Percentiles rank a stretch among this genome's conserved stretches.
Conservation (phyloP, 1,139 yeast species). For the Suhomyces chickasaworum region DNA sequence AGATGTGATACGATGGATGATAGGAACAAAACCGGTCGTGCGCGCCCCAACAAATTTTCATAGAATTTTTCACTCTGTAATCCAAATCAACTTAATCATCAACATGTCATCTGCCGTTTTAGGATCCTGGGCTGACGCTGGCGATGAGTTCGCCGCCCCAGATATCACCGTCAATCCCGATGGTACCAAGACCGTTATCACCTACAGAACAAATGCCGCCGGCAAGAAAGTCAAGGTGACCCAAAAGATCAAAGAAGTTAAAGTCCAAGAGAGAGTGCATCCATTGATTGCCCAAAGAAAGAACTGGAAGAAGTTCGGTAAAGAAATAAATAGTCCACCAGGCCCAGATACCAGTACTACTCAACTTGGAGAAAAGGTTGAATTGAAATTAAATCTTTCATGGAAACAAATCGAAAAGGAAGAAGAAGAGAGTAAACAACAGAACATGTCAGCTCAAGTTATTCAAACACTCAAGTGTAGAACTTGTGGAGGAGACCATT, state of each 20-base stretch:
- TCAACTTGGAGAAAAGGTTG: constrained; percentile 84
- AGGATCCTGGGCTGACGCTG: constrained; percentile 69
- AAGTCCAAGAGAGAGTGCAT: constrained; percentile 79
- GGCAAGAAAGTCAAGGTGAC: constrained; percentile 88
- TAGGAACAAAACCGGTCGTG: no score
- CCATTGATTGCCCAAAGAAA: constrained; percentile 72
- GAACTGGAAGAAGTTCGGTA: constrained; percentile 82
- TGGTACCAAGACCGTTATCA: constrained; percentile 86
- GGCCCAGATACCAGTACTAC: constrained; percentile 91
- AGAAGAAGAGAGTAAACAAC: constrained; percentile 61
- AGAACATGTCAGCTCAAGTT: constrained; percentile 30
- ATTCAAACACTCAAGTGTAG: constrained; percentile 69
- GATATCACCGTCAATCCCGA: constrained; percentile 77
- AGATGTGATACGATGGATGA: neutral
- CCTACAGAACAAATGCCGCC: constrained; percentile 72
- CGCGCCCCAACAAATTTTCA: constrained; percentile 11
- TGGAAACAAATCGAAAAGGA: constrained; percentile 69
- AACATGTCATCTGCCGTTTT: constrained; percentile 43
- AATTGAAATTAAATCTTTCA: constrained; percentile 64
- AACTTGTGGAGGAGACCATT: constrained; percentile 92
- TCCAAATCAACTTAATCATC: constrained; percentile 29
- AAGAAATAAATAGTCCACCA: constrained; percentile 70
- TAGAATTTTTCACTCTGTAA: constrained; percentile 10
- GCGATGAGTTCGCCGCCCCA: constrained; percentile 65
- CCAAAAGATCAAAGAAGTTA: constrained; percentile 76